Percentiles rank a stretch among this genome's conserved stretches.
Conservation (phyloP, 352 stramenopile genomes). For the Globisporangium nagaii region DNA sequence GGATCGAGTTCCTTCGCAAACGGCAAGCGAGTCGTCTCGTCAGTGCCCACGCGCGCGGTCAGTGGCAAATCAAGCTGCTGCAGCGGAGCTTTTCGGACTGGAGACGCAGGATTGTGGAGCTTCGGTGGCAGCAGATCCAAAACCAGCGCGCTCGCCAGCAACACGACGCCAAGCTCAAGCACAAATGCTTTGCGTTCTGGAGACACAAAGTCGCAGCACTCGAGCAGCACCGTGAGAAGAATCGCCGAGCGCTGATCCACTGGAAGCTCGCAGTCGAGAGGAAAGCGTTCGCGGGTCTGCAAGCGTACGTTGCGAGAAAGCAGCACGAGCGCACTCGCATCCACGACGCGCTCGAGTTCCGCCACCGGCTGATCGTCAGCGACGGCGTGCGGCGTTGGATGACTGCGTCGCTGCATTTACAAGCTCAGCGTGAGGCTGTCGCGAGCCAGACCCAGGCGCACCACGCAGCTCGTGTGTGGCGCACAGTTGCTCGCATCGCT, state of each 20-base stretch:
- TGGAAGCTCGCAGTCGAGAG: constrained; percentile 18
- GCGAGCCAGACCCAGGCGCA: constrained; percentile 5
- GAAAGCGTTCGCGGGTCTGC: constrained; percentile 3
- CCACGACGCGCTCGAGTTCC: constrained; percentile 15
- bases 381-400: constrained; percentile 18
- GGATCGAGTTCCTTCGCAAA: constrained; percentile 5
- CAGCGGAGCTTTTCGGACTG: neutral
- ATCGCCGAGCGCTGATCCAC: constrained; percentile 8
- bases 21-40: constrained; percentile 6
- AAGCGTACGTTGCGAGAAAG: constrained; percentile 1
- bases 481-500: constrained; percentile 12
- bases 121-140: constrained; percentile 6
- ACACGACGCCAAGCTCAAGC: neutral
- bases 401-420: constrained; percentile 9
- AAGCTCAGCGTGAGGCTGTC: constrained; percentile 7
- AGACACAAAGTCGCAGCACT: neutral
- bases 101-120: neutral
- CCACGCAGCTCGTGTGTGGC: constrained; percentile 10
- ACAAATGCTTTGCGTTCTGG: constrained; percentile 8
- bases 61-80: constrained; percentile 7
- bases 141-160: constrained; percentile 2
- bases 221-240: constrained; percentile 5
- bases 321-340: constrained; percentile 8
- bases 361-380: constrained; percentile 8
- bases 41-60: constrained; percentile 3